Evolutionary conservation across 257 asterid genomes (phyloP), one percentile per base, ranked within the genome.

Genomic region (Nicotiana sylvestris): DNA sequence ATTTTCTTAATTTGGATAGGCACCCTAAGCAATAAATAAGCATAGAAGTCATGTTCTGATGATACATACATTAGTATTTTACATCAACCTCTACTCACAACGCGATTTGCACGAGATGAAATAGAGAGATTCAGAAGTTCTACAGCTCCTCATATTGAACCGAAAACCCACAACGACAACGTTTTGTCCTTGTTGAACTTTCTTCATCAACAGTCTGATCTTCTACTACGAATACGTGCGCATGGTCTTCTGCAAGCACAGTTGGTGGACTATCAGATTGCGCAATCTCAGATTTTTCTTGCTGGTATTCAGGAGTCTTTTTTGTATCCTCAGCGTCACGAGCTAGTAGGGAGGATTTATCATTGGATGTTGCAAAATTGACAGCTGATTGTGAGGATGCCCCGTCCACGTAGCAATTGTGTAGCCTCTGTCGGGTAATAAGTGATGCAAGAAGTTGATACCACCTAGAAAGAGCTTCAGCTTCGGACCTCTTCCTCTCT

Each of bases 381-480:
- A 78, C 46, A 29, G 85, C 51, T 76, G 89, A 57, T 77, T 87
- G 86, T 33, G 90, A 87, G 53, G 81, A 32, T 11, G 84, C 81
- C 43, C 86, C 90, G 25, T 89, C 88, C 43, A 91, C 93, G 53
- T 96, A 94, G 86, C 89, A 21, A 27, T 89, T 84, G 76, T 89
- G 92, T 88, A 96, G 85, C 85, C 97, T 89, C 86, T 92, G 98
- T 30, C 97, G 90, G 18, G 97, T 96, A 64, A 92, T 81, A 46
- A 96, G 87, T 81, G 99, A 96, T 17, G 97, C 92, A 81, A 96
- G 98, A 83, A 96, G 98, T 86, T 96, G 99, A 89, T 94, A 94
- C 99, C 99, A 96, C 90, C 94, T 92, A 30, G 93, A 89, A 68
- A 93, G 92, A 57, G 99, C 98, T 84, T 88, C 92, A 11, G 84